Percentiles rank a stretch among this genome's conserved stretches.
Conservation (phyloP, 1,284 basidiomycete species). For the Rhodotorula sp. region DNA sequence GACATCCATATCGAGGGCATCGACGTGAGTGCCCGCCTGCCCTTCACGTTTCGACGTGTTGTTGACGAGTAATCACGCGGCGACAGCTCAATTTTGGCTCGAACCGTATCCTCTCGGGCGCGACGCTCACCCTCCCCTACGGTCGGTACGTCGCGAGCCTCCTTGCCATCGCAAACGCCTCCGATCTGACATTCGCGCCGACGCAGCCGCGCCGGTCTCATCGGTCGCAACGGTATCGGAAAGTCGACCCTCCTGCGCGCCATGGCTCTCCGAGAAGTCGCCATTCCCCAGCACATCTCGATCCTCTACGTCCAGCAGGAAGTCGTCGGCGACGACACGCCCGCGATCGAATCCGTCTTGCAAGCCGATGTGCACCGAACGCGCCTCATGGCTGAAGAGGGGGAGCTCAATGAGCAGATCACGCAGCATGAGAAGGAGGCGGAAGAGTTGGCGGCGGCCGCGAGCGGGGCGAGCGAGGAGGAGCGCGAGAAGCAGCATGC, state of each 20-base stretch:
- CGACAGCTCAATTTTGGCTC: constrained; percentile 66
- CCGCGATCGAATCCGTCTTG: constrained; percentile 87
- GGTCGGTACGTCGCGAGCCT: constrained; percentile 64
- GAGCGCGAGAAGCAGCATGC: constrained; percentile 53
- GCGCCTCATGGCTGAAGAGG: constrained; percentile 78
- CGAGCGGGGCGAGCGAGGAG: constrained; percentile 45
- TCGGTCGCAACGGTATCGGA: constrained; percentile 77
- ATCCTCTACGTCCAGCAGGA: constrained; percentile 99
- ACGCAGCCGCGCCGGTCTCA: constrained; percentile 52
- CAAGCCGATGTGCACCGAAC: constrained; percentile 97
- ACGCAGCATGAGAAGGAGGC: constrained; percentile 54
- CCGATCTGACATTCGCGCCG: neutral
- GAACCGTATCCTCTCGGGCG: constrained; percentile 55
- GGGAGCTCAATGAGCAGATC: constrained; percentile 67
- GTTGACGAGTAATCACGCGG: constrained; percentile 60
- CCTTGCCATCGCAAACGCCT: neutral
- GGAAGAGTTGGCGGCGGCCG: constrained; percentile 21
- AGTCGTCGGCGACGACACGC: constrained; percentile 87
- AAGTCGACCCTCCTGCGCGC: constrained; percentile 96
- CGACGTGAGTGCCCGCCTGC: constrained; percentile 57
- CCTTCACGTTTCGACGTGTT: constrained; percentile 68
- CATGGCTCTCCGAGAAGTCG: constrained; percentile 91
- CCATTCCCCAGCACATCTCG: constrained; percentile 88
- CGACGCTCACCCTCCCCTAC: constrained; percentile 80
- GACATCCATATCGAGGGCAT: constrained; percentile 94